phyloP scores from a whole-genome alignment of 2,329 filamentous ascomycete species.

The Fusarium sp. region DNA sequence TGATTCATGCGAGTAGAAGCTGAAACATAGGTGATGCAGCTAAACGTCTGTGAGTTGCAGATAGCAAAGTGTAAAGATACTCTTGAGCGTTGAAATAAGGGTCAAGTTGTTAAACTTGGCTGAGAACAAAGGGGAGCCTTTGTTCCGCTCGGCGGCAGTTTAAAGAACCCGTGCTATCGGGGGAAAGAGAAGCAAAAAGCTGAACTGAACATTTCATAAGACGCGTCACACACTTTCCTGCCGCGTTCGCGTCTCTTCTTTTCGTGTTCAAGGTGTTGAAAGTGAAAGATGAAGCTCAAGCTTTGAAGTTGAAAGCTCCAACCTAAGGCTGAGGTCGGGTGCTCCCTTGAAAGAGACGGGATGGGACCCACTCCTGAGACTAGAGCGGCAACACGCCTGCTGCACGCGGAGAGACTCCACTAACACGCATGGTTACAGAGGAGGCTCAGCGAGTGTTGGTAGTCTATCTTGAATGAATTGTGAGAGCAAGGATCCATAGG shows the following conservation, averaged over 20 bases:
- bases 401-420: conserved; percentile 1
- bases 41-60: background rate
- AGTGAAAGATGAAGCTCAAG: conserved; percentile 1
- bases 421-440: background rate
- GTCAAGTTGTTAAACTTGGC: conserved; percentile 13
- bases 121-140: conserved; percentile 12
- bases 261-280: background rate
- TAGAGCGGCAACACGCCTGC: background rate
- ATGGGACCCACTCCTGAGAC: conserved; percentile 11
- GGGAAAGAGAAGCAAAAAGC: background rate
- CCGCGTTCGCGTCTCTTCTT: background rate
- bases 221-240: background rate
- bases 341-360: conserved; percentile 8
- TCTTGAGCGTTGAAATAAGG: conserved; percentile 14
- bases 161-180: conserved; percentile 8
- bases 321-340: conserved; percentile 7
- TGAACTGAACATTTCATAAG: background rate
- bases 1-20: background rate
- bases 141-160: conserved; percentile 20
- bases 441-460: conserved; percentile 13
- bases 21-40: background rate
- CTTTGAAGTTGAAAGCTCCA: conserved; percentile 12
- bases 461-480: background rate
- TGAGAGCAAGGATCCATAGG: background rate
- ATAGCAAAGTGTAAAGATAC: background rate